Evolutionary conservation across 495 filamentous ascomycete genomes (phyloP).

Genomic region (Entonaema liquescens): DNA sequence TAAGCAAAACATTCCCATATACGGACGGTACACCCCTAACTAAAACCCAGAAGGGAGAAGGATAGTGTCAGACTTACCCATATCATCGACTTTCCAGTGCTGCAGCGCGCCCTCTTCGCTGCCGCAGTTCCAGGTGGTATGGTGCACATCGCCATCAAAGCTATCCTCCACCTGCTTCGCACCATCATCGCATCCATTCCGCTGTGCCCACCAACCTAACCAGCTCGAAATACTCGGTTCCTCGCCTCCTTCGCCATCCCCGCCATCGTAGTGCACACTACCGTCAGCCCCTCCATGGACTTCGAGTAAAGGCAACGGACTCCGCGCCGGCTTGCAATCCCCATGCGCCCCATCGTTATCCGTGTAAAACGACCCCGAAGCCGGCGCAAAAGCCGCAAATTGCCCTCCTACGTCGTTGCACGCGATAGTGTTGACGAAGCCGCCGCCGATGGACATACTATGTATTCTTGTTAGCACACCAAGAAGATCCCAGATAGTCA

Average conservation of each 20-base stretch:
- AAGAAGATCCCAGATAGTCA: background rate
- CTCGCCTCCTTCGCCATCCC: constrained; percentile 49
- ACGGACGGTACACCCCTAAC: background rate
- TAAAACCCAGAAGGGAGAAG: background rate
- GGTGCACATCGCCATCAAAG: constrained; percentile 45
- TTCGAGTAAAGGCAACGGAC: constrained; percentile 53
- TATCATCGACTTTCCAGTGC: constrained; percentile 58
- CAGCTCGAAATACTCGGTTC: constrained; percentile 48
- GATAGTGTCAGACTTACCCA: constrained; percentile 32
- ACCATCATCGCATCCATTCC: constrained; percentile 46
- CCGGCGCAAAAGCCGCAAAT: constrained; percentile 60
- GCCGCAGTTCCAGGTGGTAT: constrained; percentile 51
- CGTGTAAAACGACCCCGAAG: constrained; percentile 45
- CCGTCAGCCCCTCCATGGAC: constrained; percentile 57
- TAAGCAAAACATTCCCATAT: constrained; percentile 13
- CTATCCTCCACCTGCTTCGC: constrained; percentile 39
- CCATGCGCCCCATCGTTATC: constrained; percentile 39
- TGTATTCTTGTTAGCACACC: background rate
- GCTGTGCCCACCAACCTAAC: constrained; percentile 50
- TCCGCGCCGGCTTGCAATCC: constrained; percentile 49
- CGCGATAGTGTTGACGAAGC: constrained; percentile 61
- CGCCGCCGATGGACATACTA: constrained; percentile 65
- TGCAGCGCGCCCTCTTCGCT: constrained; percentile 51
- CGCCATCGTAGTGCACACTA: constrained; percentile 49
- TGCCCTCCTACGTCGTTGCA: constrained; percentile 53